Conservation (phyloP, 2,329 filamentous ascomycete genomes). For the Tetracladium maxilliforme region DNA sequence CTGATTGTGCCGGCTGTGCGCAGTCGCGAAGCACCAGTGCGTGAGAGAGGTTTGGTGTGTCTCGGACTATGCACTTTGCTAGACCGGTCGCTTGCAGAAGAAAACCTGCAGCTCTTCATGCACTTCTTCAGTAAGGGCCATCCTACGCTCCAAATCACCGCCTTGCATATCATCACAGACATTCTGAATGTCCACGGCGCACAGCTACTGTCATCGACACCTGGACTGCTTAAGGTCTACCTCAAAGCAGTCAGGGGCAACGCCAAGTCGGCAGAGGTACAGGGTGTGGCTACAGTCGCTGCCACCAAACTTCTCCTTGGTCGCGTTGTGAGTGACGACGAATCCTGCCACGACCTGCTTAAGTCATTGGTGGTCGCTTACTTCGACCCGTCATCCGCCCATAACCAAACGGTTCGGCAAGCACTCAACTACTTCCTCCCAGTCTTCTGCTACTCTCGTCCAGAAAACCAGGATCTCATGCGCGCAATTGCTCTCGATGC, state of each 20-base stretch:
- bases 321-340: constrained; percentile 54
- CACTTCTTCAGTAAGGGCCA: constrained; percentile 94
- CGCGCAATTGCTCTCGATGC: constrained; percentile 57
- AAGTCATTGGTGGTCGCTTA: constrained; percentile 75
- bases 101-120: constrained; percentile 85
- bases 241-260: constrained; percentile 65
- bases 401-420: constrained; percentile 73
- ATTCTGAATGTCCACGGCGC: constrained; percentile 81
- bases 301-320: constrained; percentile 78
- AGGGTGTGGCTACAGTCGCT: constrained; percentile 67
- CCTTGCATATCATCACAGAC: constrained; percentile 83
- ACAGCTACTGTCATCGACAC: constrained; percentile 53
- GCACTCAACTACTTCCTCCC: constrained; percentile 87
- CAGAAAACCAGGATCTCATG: constrained; percentile 76
- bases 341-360: constrained; percentile 59
- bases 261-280: constrained; percentile 55
- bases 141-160: constrained; percentile 75
- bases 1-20: constrained; percentile 90
- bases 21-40: constrained; percentile 81
- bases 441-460: constrained; percentile 77
- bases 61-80: constrained; percentile 83
- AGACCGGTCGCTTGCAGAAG: constrained; percentile 77
- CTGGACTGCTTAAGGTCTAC: constrained; percentile 72
- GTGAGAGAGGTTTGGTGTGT: constrained; percentile 80
- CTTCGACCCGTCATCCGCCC: constrained; percentile 71